Evolutionary conservation across 331 rosid genomes (phyloP).

Genomic region (Malus hybrid): DNA sequence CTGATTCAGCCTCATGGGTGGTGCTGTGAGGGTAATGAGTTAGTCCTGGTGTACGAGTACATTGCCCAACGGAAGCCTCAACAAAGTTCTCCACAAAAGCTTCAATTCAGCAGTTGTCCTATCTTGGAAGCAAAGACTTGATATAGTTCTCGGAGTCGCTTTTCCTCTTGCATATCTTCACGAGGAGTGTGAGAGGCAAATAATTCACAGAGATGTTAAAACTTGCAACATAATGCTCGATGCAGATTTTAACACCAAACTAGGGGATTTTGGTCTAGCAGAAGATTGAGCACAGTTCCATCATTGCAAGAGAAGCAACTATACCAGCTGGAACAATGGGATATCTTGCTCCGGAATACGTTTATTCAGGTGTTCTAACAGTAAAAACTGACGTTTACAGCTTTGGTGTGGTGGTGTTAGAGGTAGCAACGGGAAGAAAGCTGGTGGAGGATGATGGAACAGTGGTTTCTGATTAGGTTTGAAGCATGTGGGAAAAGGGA

Average conservation of each 20-base stretch:
- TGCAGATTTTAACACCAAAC: conserved; percentile 60
- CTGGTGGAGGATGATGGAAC: conserved; percentile 57
- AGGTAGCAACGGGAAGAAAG: conserved; percentile 53
- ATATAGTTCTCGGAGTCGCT: conserved; percentile 57
- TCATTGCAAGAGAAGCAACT: conserved; percentile 44
- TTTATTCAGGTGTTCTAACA: conserved; percentile 69
- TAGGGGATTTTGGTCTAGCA: conserved; percentile 78
- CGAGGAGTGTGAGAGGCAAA: conserved; percentile 65
- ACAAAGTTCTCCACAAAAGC: conserved; percentile 41
- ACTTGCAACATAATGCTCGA: conserved; percentile 80
- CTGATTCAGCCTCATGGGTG: too few relatives aligned
- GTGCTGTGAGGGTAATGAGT: not conserved
- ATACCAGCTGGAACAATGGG: conserved; percentile 83
- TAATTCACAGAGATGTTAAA: conserved; percentile 69
- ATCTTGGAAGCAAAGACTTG: conserved; percentile 57
- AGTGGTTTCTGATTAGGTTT: conserved; percentile 45
- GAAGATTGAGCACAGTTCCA: conserved; percentile 49
- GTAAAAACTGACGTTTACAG: conserved; percentile 66
- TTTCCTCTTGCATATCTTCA: conserved; percentile 69
- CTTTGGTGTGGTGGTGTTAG: conserved; percentile 68
- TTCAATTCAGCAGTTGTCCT: conserved; percentile 31
- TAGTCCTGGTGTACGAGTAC: conserved; percentile 66
- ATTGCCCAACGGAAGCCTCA: conserved; percentile 61
- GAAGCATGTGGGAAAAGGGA: conserved; percentile 58
- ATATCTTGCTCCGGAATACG: conserved; percentile 75